phyloP scores from a whole-genome alignment of 305 asterid genomes.

The Rubia tinctorum region DNA sequence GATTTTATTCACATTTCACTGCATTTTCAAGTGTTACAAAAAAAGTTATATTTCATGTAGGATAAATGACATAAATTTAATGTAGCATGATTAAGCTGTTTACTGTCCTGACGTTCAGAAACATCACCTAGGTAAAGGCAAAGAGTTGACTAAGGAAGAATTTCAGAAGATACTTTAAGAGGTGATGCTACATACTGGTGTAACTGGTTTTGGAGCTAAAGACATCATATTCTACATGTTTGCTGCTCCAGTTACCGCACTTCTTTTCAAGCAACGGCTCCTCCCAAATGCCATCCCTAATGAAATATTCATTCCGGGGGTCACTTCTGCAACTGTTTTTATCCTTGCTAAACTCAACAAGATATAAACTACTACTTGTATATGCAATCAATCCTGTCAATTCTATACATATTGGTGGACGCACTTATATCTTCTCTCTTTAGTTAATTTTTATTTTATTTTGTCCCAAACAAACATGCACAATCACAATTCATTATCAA shows the following conservation, averaged over 20 bases:
- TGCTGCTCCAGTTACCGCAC: conserved; percentile 60
- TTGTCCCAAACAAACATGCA: no score
- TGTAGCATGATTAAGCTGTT: neutral
- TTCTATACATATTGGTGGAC: no score
- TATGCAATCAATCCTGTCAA: no score
- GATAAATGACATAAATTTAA: neutral
- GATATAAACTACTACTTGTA: conserved; percentile 26
- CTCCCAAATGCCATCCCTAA: conserved; percentile 55
- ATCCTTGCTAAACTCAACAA: conserved; percentile 72
- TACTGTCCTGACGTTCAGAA: conserved; percentile 31
- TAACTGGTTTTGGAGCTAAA: conserved; percentile 62
- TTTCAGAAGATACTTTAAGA: conserved; percentile 53
- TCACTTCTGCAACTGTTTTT: conserved; percentile 76
- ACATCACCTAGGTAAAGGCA: conserved; percentile 47
- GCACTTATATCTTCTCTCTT: no score
- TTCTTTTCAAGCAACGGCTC: conserved; percentile 50
- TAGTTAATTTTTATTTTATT: no score
- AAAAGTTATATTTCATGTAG: no score
- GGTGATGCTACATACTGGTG: conserved; percentile 50
- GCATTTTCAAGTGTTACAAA: no score
- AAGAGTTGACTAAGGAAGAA: conserved; percentile 43
- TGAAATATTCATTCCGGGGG: conserved; percentile 54
- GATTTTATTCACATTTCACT: no score
- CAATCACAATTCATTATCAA: no score
- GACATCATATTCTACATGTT: conserved; percentile 56